phyloP scores from a whole-genome alignment of 139 green algal species.

The Dunaliella primolecta region DNA sequence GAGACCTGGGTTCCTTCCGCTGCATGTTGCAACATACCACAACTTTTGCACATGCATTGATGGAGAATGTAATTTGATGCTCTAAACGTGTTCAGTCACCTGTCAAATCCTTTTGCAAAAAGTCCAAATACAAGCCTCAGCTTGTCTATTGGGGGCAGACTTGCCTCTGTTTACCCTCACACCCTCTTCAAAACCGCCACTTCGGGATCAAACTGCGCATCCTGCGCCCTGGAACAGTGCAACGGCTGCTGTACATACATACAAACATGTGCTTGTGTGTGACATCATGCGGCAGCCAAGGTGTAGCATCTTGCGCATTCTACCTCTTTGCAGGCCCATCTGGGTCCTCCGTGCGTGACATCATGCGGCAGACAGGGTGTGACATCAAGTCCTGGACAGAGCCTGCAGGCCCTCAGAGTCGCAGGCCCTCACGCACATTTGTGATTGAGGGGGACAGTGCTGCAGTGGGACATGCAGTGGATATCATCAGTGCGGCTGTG shows the following conservation, averaged over 20 bases:
- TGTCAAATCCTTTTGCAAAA: too few relatives aligned
- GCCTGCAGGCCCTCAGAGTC: neutral
- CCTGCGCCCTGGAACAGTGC: too few relatives aligned
- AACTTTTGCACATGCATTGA: too few relatives aligned
- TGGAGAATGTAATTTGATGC: too few relatives aligned
- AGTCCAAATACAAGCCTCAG: too few relatives aligned
- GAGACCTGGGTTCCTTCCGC: too few relatives aligned
- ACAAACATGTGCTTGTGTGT: too few relatives aligned
- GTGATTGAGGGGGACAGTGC: slow-evolving; percentile 48
- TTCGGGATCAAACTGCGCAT: too few relatives aligned
- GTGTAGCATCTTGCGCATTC: slow-evolving; percentile 70
- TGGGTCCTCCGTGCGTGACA: slow-evolving; percentile 71
- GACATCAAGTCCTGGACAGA: slow-evolving; percentile 83
- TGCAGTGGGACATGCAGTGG: slow-evolving; percentile 12
- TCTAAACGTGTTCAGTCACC: too few relatives aligned
- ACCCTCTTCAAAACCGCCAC: neutral
- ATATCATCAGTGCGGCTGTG: slow-evolving; percentile 63
- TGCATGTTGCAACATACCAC: too few relatives aligned
- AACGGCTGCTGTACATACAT: too few relatives aligned
- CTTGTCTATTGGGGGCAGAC: too few relatives aligned
- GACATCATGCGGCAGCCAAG: slow-evolving; percentile 70
- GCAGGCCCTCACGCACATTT: slow-evolving; percentile 54
- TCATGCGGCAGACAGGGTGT: slow-evolving; percentile 65
- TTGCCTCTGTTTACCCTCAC: neutral
- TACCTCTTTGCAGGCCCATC: slow-evolving; percentile 58